Conservation (phyloP, 257 asterid genomes). For the Solanum dulcamara region DNA sequence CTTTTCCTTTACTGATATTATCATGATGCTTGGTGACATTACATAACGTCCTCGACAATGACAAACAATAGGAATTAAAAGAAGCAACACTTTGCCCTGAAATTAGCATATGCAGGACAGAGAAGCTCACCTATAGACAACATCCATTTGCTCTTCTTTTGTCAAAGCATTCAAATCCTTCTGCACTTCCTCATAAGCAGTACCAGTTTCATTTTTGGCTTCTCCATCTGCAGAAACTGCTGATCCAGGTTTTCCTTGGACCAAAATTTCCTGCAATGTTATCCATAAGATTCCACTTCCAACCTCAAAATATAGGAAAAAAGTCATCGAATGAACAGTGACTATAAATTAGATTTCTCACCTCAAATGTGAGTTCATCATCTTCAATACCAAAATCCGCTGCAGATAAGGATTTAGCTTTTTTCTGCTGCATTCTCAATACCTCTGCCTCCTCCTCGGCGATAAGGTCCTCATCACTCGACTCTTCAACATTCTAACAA, state of each 20-base stretch:
- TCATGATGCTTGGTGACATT: not conserved
- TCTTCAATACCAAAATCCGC: conserved; percentile 79
- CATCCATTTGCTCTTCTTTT: conserved; percentile 87
- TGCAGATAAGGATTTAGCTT: conserved; percentile 32
- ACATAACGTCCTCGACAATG: too few relatives aligned
- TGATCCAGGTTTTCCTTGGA: conserved; percentile 26
- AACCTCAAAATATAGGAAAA: not conserved
- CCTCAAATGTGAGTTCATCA: conserved; percentile 71
- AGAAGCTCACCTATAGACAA: conserved; percentile 55
- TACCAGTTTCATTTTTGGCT: conserved; percentile 30
- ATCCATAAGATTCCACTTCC: not conserved
- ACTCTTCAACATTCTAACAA: conserved; percentile 20
- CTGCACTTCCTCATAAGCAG: conserved; percentile 47
- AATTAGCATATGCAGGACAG: not conserved
- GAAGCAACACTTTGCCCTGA: not conserved
- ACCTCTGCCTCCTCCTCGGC: conserved; percentile 75
- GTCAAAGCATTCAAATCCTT: conserved; percentile 70
- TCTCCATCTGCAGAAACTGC: conserved; percentile 31
- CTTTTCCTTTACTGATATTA: not conserved
- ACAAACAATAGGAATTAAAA: not conserved
- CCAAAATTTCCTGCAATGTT: conserved; percentile 53
- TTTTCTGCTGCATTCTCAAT: conserved; percentile 48
- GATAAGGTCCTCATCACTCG: conserved; percentile 69
- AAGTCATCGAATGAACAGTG: not conserved
- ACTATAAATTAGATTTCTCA: conserved; percentile 11